Base-by-base conservation (phyloP, 2,329 filamentous ascomycete genomes). In the Colletotrichum limetticola region DNA sequence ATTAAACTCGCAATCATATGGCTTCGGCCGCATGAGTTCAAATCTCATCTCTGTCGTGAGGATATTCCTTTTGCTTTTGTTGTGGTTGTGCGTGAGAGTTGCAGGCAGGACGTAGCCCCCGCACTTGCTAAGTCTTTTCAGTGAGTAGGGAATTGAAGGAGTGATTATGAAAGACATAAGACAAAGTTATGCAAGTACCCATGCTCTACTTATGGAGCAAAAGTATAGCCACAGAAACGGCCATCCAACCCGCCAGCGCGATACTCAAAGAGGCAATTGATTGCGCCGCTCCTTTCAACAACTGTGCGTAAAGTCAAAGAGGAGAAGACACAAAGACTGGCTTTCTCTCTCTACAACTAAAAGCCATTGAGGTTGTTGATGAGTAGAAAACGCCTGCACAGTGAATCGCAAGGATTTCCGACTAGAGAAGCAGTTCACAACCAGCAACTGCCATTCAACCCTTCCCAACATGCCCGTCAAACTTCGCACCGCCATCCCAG, bases 401-500 rank as follows among this genome's bases (percentile, higher is more conserved):
- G 30, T 30, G 2, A 30, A 2, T 1, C 1, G 14, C 3, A 52
- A 37, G 4, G 5, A 8, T n/a, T 28, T 7, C 3, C 26, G 7
- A 4, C 11, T 22, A 49, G 7, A 56, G 11, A 55, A 22, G 9
- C 14, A 22, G 14, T 12, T 3, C 3, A n/a, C 3, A 7, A 4
- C 2, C 24, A 12, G 4, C 49, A 1, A 14, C 3, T 9, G 0
- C 11, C 8, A 3, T 0, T 24, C 28, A 1, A 9, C 0, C 26
- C 19, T 7, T 52, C 5, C 30, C 2, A 46, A 7, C 11, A 81
- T 81, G 79, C 26, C 75, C 26, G 59, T 79, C 56, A 71, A 71
- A 14, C 63, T 88, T 60, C 83, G 86, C 53, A 78, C 79, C 46
- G 87, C 84, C 56, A 82, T 77, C 1, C 74, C 78, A 16, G 78